Conservation (phyloP, 2,329 filamentous ascomycete species). For the Paecilomyces sp. region DNA sequence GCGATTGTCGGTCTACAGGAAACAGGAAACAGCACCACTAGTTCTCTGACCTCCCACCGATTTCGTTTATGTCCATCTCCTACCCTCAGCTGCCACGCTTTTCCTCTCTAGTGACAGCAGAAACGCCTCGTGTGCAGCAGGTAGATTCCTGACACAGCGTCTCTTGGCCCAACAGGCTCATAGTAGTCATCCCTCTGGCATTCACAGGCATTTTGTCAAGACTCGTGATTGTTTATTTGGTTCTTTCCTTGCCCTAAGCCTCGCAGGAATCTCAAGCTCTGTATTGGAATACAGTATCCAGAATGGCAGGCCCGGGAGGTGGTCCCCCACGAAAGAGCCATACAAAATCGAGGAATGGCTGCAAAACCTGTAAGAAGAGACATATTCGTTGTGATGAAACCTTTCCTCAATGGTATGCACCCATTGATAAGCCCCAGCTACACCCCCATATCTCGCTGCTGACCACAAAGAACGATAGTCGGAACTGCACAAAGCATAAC, state of each 20-base stretch:
- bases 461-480: constrained; percentile 45
- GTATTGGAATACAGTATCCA: constrained; percentile 2
- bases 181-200: neutral
- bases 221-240: neutral
- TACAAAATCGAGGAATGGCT: constrained; percentile 97
- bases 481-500: constrained; percentile 98
- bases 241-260: neutral
- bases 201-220: neutral
- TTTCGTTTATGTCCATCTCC: neutral
- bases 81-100: neutral
- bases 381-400: constrained; percentile 98
- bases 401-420: constrained; percentile 83
- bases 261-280: neutral
- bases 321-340: constrained; percentile 87
- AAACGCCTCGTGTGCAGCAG: neutral
- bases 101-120: neutral
- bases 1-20: neutral
- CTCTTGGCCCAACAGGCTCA: neutral
- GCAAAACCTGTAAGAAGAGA: constrained; percentile 93
- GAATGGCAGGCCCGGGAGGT: constrained; percentile 88
- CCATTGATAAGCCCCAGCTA: neutral
- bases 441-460: neutral
- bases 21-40: neutral
- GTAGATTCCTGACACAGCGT: neutral
- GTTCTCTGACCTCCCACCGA: neutral